Conservation (phyloP, 192 early-diverging fungal genomes). For the Geosiphon pyriformis region DNA sequence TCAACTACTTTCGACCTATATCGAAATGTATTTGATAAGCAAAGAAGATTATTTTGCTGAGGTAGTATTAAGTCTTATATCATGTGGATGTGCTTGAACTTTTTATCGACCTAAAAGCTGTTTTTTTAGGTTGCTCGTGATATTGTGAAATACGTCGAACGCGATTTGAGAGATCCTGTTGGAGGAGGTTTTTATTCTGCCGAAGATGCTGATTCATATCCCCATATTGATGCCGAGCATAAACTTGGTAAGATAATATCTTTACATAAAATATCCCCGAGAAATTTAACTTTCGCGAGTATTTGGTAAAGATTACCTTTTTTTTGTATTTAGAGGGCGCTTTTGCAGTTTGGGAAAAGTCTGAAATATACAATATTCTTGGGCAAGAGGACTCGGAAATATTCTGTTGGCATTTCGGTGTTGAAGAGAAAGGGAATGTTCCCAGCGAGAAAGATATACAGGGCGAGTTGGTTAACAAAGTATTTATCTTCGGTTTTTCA, state of each 20-base stretch:
- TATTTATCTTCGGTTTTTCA: constrained; percentile 26
- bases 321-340: constrained; percentile 46
- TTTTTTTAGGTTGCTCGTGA: constrained; percentile 36
- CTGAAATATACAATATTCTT: constrained; percentile 41
- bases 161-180: constrained; percentile 41
- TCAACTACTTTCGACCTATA: constrained; percentile 48
- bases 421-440: constrained; percentile 51
- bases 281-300: background rate
- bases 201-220: constrained; percentile 61
- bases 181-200: constrained; percentile 57
- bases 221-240: constrained; percentile 32
- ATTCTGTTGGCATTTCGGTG: constrained; percentile 46
- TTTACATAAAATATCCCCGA: background rate
- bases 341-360: constrained; percentile 55
- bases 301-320: background rate
- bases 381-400: constrained; percentile 32
- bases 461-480: constrained; percentile 50
- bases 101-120: background rate
- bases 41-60: constrained; percentile 43
- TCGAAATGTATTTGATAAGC: constrained; percentile 41
- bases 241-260: constrained; percentile 37
- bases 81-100: background rate
- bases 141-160: constrained; percentile 50
- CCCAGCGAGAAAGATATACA: constrained; percentile 48
- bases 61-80: constrained; percentile 11